A percentile compares a stretch with the other conserved stretches of the same genome.
Evolutionary conservation across 1,284 basidiomycete species (phyloP).

Genomic region (Xerocomus cyaneibrunnescens): DNA sequence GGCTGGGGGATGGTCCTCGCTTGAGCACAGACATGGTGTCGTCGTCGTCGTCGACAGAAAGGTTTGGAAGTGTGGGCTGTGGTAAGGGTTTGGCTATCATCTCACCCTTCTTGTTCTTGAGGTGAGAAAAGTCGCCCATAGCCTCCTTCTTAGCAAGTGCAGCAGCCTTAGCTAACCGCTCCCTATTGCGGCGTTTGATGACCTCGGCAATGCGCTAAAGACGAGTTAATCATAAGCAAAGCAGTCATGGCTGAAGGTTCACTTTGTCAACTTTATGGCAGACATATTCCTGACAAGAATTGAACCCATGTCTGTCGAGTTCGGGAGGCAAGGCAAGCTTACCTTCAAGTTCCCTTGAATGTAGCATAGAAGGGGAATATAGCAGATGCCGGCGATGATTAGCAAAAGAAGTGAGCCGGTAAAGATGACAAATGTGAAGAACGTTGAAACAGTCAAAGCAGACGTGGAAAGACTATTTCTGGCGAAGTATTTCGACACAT

Average conservation of each 20-base stretch:
- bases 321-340: slow-evolving; percentile 10
- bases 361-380: slow-evolving; percentile 90
- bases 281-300: slow-evolving; percentile 79
- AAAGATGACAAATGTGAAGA: slow-evolving; percentile 90
- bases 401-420: slow-evolving; percentile 81
- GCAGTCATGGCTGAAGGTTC: slow-evolving; percentile 11
- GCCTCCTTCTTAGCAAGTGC: slow-evolving; percentile 90
- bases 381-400: slow-evolving; percentile 82
- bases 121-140: slow-evolving; percentile 83
- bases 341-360: slow-evolving; percentile 96
- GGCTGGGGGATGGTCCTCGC: slow-evolving; percentile 53
- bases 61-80: slow-evolving; percentile 94
- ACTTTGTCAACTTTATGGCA: slow-evolving; percentile 99
- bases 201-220: slow-evolving; percentile 84
- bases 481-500: slow-evolving; percentile 66
- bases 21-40: slow-evolving; percentile 60
- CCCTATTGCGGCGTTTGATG: slow-evolving; percentile 89
- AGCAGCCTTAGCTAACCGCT: slow-evolving; percentile 79
- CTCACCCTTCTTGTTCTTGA: slow-evolving; percentile 93
- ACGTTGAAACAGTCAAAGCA: slow-evolving; percentile 82
- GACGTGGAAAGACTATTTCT: slow-evolving; percentile 75
- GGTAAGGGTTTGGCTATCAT: slow-evolving; percentile 79
- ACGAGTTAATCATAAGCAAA: slow-evolving; percentile 8
- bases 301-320: slow-evolving; percentile 7
- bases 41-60: slow-evolving; percentile 82